Conservation (phyloP, 2,329 filamentous ascomycete species). For the Colletotrichum sp. region DNA sequence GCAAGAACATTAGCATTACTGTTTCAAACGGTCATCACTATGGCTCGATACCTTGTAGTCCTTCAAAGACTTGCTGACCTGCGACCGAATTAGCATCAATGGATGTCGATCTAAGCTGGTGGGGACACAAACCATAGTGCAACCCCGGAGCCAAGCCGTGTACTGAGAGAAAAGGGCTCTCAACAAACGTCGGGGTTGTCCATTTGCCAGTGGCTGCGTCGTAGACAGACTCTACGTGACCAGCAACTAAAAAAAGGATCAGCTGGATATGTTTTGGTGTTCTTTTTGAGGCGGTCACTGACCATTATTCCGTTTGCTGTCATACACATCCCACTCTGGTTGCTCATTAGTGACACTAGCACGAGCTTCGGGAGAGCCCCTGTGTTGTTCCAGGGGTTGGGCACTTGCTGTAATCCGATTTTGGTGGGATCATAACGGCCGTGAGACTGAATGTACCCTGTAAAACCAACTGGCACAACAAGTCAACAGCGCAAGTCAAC, state of each 20-base stretch:
- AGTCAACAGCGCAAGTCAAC: not conserved
- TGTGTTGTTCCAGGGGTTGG: not conserved
- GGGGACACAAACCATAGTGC: not conserved
- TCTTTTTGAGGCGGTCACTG: not conserved
- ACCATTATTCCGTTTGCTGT: not conserved
- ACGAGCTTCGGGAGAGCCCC: not conserved
- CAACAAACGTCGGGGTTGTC: not conserved
- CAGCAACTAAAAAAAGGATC: not conserved
- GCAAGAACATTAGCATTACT: not conserved
- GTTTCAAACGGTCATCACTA: not conserved
- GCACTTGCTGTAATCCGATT: not conserved
- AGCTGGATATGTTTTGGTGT: not conserved
- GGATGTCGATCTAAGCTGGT: not conserved
- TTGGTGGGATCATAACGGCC: not conserved
- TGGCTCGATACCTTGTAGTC: not conserved
- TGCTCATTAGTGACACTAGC: not conserved
- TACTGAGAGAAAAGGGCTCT: not conserved
- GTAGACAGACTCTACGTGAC: not conserved
- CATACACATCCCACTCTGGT: not conserved
- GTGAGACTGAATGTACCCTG: not conserved
- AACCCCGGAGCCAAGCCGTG: not conserved
- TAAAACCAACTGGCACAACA: not conserved
- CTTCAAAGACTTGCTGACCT: slow-evolving; percentile 3
- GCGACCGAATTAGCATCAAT: not conserved
- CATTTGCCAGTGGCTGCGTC: not conserved